These are phyloP conservation scores for Lactarius sp. DNA, from an alignment of 768 basidiomycete genomes.

Conservation along the genomic window DNA sequence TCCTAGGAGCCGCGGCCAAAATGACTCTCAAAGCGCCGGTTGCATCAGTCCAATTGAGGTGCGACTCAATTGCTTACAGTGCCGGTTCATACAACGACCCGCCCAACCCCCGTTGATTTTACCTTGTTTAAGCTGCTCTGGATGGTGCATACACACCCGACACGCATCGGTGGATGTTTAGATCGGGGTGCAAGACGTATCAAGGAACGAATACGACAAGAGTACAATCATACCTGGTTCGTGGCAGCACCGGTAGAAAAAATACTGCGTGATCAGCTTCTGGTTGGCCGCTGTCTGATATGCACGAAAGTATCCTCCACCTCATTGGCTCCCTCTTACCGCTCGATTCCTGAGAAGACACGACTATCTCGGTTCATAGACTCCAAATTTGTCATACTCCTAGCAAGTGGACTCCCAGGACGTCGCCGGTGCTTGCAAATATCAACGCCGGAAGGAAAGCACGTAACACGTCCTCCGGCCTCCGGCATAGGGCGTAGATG, in stretches of 20 bases:
- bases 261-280: not conserved
- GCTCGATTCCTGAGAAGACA: not conserved
- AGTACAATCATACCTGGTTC: not conserved
- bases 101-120: not conserved
- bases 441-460: not conserved
- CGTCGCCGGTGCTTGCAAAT: conserved; percentile 3
- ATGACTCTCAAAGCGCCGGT: not conserved
- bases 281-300: not conserved
- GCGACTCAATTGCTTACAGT: not conserved
- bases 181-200: not conserved
- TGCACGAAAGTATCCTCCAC: not conserved
- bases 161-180: not conserved
- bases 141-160: not conserved
- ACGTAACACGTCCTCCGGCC: not conserved
- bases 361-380: not conserved
- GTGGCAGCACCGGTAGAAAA: not conserved
- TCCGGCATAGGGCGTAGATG: not conserved
- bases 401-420: not conserved
- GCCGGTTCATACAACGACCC: not conserved
- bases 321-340: not conserved
- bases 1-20: not conserved
- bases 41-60: not conserved
- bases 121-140: conserved; percentile 5
- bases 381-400: not conserved
- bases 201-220: conserved; percentile 1